Percentiles rank a stretch among this genome's conserved stretches.
These are phyloP conservation scores for Paratinospora sagittata DNA, from an alignment of 164 flowering plant genomes.

Conservation along the genomic window DNA sequence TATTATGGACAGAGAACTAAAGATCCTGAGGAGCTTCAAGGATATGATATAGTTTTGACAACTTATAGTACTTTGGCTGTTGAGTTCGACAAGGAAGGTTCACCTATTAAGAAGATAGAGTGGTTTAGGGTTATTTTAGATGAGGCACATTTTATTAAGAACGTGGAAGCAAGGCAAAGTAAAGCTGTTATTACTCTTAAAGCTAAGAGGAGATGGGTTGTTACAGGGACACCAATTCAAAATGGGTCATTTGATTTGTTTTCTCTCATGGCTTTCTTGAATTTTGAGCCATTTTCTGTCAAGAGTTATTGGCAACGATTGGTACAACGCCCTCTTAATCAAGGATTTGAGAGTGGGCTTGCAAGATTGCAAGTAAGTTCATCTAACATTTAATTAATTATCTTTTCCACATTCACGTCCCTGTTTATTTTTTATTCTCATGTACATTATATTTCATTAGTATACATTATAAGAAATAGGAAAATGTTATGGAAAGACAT, in stretches of 20 bases:
- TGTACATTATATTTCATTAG: no score
- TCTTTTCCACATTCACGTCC: no score
- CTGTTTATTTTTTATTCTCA: no score
- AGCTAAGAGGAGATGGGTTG: conserved; percentile 78
- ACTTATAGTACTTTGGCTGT: conserved; percentile 64
- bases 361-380: conserved; percentile 68
- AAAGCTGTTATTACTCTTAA: conserved; percentile 57
- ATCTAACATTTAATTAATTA: neutral
- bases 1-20: no score
- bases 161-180: conserved; percentile 54
- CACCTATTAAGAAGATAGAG: conserved; percentile 59
- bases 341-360: conserved; percentile 54
- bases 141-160: conserved; percentile 88
- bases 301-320: conserved; percentile 70
- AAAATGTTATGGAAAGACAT: no score
- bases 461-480: no score
- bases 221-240: conserved; percentile 90
- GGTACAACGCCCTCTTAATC: conserved; percentile 64
- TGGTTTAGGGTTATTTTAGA: conserved; percentile 90
- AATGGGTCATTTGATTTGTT: conserved; percentile 78
- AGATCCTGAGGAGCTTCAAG: conserved; percentile 50
- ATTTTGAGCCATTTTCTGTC: conserved; percentile 79
- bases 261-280: conserved; percentile 79
- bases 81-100: conserved; percentile 29
- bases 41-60: conserved; percentile 76